Base-by-base conservation (phyloP, 2,329 filamentous ascomycete genomes). In the Colletotrichum paranaense region DNA sequence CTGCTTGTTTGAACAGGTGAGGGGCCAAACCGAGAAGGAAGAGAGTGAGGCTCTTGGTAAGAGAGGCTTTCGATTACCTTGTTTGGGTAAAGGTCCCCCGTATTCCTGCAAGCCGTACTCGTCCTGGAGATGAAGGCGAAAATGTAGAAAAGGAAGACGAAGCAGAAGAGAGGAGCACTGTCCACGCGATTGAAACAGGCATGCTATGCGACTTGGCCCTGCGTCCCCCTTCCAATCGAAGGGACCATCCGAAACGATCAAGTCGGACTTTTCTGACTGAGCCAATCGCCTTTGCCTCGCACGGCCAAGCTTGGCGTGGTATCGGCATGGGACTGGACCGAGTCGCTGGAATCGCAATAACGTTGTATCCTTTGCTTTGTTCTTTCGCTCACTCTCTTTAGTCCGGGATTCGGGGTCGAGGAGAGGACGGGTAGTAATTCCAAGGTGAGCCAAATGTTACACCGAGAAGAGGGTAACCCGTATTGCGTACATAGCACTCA, bases 151-250 rank as follows among this genome's bases (percentile, higher is more conserved):
- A 12, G 12, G 52, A 24, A 19, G 3, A 24, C 19, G 38, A 22
- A 26, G 19, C 42, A 57, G 11, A n/a, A 22, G 1, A 28, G 14
- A n/a, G 28, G 38, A 26, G 35, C 66, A 72, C 70, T 53, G 70
- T 69, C 66, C 70, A 72, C 53, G 42, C 30, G 66, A 59, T 72
- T 65, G 66, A 72, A 72, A 72, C 59, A 52, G 70, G 70, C 52
- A 70, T 30, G 26, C 66, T 58, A 64, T 64, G 70, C 70, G 66
- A 52, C 65, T 58, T 52, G 38, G 62, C 58, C 35, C 19, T 26
- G 5, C 14, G 35, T 7, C 35, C 24, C 46, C 28, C 49, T 53
- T n/a, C 70, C 70, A 69, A 72, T 69, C 24, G n/a, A 64, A n/a
- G 35, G 35, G 30, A 16, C 28, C 52, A 63, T 53, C 42, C 66